These are phyloP conservation scores for Epithemia pelagica DNA, from an alignment of 108 stramenopile genomes.

Conservation along the genomic window DNA sequence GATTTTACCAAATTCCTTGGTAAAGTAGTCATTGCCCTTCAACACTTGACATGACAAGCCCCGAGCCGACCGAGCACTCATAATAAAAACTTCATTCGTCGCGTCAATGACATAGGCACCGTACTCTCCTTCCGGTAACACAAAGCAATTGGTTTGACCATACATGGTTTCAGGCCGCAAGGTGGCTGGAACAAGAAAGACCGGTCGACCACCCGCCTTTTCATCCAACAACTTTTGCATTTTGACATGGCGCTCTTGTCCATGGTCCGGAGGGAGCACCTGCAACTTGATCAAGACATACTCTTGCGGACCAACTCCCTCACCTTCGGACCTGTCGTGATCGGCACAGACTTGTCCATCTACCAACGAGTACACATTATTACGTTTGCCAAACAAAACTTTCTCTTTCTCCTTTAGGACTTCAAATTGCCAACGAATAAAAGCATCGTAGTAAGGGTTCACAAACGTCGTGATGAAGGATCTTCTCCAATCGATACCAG, in stretches of 20 bases:
- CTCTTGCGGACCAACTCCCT: conserved; percentile 97
- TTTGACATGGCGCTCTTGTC: conserved; percentile 59
- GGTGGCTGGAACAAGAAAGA: conserved; percentile 95
- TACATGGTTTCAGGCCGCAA: conserved; percentile 99
- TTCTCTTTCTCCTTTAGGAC: conserved; percentile 68
- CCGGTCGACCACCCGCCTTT: conserved; percentile 33
- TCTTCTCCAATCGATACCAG: conserved; percentile 93
- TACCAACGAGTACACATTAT: conserved; percentile 90
- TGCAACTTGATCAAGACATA: conserved; percentile 96
- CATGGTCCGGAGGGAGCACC: conserved; percentile 83
- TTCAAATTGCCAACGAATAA: conserved; percentile 95
- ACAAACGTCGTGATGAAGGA: conserved; percentile 96
- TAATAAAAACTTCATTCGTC: conserved; percentile 87
- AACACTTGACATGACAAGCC: conserved; percentile 90
- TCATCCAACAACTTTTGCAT: conserved; percentile 54
- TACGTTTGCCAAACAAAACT: conserved; percentile 92
- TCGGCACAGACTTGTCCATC: conserved; percentile 99
- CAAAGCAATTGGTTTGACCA: conserved; percentile 99
- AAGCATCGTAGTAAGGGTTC: conserved; percentile 97
- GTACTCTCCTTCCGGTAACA: conserved; percentile 94
- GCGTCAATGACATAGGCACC: conserved; percentile 90
- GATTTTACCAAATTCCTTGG: conserved; percentile 82
- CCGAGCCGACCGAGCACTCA: conserved; percentile 84
- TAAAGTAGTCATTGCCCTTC: conserved; percentile 60
- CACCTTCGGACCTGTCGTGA: conserved; percentile 95